phyloP scores from a whole-genome alignment of 2,329 filamentous ascomycete species.

The Leptographium radiaticola region DNA sequence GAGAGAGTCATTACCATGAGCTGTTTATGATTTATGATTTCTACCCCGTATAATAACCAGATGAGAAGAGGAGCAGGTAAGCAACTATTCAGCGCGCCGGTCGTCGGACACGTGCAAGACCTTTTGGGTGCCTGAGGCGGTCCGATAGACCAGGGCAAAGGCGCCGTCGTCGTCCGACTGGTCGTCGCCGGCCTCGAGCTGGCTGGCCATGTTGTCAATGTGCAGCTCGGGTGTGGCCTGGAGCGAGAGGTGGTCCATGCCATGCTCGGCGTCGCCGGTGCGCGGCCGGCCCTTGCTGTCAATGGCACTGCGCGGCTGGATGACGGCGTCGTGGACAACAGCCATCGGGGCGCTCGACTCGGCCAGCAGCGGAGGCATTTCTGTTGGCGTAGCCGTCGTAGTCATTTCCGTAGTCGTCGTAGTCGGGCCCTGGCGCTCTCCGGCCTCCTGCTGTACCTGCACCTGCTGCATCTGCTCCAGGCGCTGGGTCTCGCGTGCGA shows the following conservation, averaged over 20 bases:
- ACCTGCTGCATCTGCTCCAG: background rate
- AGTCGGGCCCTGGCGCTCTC: too few species aligned
- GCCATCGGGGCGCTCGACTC: background rate
- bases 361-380: too few species aligned
- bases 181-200: background rate
- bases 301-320: background rate
- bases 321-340: background rate
- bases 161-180: background rate
- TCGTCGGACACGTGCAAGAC: conserved; percentile 1
- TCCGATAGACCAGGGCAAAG: conserved; percentile 10
- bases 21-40: background rate
- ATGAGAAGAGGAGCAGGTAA: background rate
- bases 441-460: background rate
- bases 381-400: too few species aligned
- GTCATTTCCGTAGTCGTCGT: too few species aligned
- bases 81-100: background rate
- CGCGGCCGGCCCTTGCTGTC: background rate
- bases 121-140: conserved; percentile 8
- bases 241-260: conserved; percentile 3
- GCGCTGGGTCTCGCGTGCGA: conserved; percentile 5
- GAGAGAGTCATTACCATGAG: background rate
- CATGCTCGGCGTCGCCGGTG: background rate
- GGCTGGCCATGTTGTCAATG: background rate
- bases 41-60: background rate
- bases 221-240: background rate